Conservation (phyloP, 225 moss, liverwort and hornwort genomes). For the Pseudoscleropodium purum region DNA sequence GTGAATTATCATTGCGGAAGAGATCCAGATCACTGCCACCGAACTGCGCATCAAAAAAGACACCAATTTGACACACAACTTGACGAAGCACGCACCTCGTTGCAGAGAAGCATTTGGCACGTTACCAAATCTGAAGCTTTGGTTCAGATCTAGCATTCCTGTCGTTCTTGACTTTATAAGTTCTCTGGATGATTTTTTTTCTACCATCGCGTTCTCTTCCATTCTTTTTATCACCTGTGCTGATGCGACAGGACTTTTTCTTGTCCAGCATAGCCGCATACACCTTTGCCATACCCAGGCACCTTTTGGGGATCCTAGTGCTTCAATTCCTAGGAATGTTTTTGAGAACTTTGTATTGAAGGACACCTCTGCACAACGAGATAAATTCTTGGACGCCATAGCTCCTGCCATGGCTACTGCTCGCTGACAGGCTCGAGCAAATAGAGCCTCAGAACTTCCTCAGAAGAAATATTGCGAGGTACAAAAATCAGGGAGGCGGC, state of each 20-base stretch:
- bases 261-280: slow-evolving; percentile 34
- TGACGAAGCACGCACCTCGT: slow-evolving; percentile 21
- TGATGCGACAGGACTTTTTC: slow-evolving; percentile 11
- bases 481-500: neutral
- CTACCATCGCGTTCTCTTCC: neutral
- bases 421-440: neutral
- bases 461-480: neutral
- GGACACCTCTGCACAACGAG: slow-evolving; percentile 13
- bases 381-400: slow-evolving; percentile 34
- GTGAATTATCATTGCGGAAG: neutral
- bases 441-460: neutral
- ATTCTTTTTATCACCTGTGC: neutral
- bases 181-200: neutral
- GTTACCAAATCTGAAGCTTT: neutral
- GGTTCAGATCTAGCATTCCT: slow-evolving; percentile 2
- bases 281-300: slow-evolving; percentile 15
- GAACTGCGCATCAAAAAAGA: neutral
- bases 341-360: slow-evolving; percentile 17
- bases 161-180: neutral
- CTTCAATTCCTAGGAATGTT: slow-evolving; percentile 18
- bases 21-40: neutral
- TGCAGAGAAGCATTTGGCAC: neutral
- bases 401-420: slow-evolving; percentile 21
- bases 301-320: neutral
- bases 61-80: neutral